phyloP scores from a whole-genome alignment of 2,329 filamentous ascomycete genomes.

The Boeremia lycopersici region DNA sequence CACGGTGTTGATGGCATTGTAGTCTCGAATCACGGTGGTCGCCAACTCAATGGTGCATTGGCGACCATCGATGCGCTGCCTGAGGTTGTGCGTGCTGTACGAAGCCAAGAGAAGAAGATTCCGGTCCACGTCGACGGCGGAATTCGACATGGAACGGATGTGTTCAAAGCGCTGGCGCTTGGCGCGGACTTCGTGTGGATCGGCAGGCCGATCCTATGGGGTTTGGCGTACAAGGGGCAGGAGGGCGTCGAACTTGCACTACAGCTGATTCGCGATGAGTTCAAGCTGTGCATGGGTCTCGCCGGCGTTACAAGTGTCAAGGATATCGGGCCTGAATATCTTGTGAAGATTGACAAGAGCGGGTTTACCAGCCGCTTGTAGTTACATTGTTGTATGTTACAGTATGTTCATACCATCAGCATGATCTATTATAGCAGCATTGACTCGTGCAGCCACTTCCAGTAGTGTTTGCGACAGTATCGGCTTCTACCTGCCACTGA shows the following conservation, averaged over 20 bases:
- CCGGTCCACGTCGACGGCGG: conserved; percentile 92
- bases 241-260: conserved; percentile 30
- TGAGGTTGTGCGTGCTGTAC: conserved; percentile 61
- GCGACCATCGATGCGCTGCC: conserved; percentile 54
- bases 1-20: conserved; percentile 54
- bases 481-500: too few species aligned
- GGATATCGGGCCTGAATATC: conserved; percentile 31
- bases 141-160: conserved; percentile 84
- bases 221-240: conserved; percentile 57
- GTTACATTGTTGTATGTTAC: background rate
- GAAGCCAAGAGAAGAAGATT: conserved; percentile 23
- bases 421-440: too few species aligned
- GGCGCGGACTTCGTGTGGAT: conserved; percentile 85
- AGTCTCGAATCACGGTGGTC: conserved; percentile 59
- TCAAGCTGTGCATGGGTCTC: conserved; percentile 33
- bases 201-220: conserved; percentile 65
- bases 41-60: conserved; percentile 57
- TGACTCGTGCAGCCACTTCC: too few species aligned
- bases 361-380: conserved; percentile 26
- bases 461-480: too few species aligned
- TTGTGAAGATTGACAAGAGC: conserved; percentile 31
- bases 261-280: conserved; percentile 25
- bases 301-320: conserved; percentile 29
- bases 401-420: too few species aligned
- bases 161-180: conserved; percentile 90